Percentiles rank a stretch among this genome's conserved stretches.
phyloP scores from a whole-genome alignment of 495 filamentous ascomycete genomes.

The Rhypophila decipiens region DNA sequence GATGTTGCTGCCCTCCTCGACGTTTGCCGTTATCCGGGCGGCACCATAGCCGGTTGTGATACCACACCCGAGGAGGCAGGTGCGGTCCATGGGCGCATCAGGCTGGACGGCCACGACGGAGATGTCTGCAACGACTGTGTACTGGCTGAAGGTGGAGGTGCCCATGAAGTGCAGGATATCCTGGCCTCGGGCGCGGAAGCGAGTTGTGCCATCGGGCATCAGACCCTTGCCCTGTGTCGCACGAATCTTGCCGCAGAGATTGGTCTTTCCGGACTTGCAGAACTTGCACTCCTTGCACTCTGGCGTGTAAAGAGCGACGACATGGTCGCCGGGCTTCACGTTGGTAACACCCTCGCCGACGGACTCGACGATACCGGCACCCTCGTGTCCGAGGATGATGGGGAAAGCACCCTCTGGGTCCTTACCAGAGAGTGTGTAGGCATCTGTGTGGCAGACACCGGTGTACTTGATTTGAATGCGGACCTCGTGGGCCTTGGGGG shows the following conservation, averaged over 20 bases:
- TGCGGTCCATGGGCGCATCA: slow-evolving; percentile 91
- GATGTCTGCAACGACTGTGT: slow-evolving; percentile 97
- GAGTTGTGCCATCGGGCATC: slow-evolving; percentile 95
- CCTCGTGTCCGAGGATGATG: slow-evolving; percentile 92
- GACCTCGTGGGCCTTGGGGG: slow-evolving; percentile 92
- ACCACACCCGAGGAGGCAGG: slow-evolving; percentile 92
- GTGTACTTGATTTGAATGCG: slow-evolving; percentile 95
- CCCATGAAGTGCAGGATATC: slow-evolving; percentile 98
- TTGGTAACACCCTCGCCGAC: slow-evolving; percentile 92
- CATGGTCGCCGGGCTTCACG: slow-evolving; percentile 88
- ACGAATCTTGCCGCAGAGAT: slow-evolving; percentile 98
- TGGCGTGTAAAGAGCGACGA: slow-evolving; percentile 95
- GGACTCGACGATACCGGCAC: slow-evolving; percentile 93
- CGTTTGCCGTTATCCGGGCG: slow-evolving; percentile 81
- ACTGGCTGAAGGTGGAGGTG: slow-evolving; percentile 96
- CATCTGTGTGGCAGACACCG: slow-evolving; percentile 98
- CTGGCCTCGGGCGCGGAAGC: slow-evolving; percentile 90
- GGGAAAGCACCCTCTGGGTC: slow-evolving; percentile 98
- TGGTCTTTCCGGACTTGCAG: slow-evolving; percentile 98
- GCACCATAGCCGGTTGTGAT: slow-evolving; percentile 99
- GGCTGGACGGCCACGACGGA: slow-evolving; percentile 89
- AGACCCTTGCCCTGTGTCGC: slow-evolving; percentile 93
- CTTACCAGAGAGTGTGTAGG: slow-evolving; percentile 96
- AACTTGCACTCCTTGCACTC: slow-evolving; percentile 99
- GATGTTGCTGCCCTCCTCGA: slow-evolving; percentile 84